Base-by-base conservation (phyloP, 441 rosid genomes). In the Pelargonium australe region DNA sequence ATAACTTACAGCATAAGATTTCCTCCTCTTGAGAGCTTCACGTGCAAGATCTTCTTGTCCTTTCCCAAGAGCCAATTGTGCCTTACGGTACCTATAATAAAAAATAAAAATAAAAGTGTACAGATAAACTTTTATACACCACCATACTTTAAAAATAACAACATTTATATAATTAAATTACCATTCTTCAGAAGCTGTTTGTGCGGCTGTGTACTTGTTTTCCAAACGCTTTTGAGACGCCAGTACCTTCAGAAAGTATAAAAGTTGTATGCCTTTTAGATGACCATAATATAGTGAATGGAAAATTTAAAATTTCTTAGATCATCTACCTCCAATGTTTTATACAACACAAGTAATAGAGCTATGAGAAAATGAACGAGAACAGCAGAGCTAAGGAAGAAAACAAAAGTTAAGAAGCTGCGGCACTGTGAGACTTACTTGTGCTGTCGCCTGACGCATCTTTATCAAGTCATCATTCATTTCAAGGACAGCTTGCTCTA, bases 21-120 rank as follows among this genome's bases (percentile, higher is more conserved):
- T 95, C 43, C 99, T 80, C 73, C 99, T 85, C 80, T 95, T 95
- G 65, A 95, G 96, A 66, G 97, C 97, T 81, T 91, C 99, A 68
- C 97, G 97, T 69, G 99, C 99, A 74, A 95, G 99, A 86, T 91
- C 95, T 82, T 95, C 99, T 63, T 95, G 92, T 64, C 99, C 99
- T 82, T 86, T 95, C 37, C 87, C 86, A 74, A 95, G 97, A 82
- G 99, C 97, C 72, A 95, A 85, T 72, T 95, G 97, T 70, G 98
- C 99, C 77, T 86, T 90, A n/a, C 91, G 91, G 73, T 95, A 95
- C 99, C 99, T 95, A 69, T 23, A 74, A 53, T 31, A 69, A 61
- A 66, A 43, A 57, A 55, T 53, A 43, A 25, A 25, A 25, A 25
- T 25, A 25, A 70, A 25, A 70, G 55, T 8, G 65, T 40, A 69